phyloP scores from a whole-genome alignment of 2,329 filamentous ascomycete genomes.

The Aureobasidium melanogenum region DNA sequence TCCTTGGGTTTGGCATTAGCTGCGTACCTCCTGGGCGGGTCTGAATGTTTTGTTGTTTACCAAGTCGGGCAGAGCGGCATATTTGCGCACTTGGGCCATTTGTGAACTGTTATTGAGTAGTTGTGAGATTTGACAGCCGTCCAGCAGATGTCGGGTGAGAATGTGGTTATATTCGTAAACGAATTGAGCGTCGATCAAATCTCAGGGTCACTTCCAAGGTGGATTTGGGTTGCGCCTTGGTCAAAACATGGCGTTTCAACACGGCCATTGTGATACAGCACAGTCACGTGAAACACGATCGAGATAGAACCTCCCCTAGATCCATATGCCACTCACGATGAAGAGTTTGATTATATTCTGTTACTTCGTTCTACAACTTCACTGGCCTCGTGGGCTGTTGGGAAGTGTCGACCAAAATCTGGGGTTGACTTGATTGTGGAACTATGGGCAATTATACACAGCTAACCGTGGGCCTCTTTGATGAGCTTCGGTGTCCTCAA shows the following conservation, averaged over 20 bases:
- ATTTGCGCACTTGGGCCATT: constrained; percentile 16
- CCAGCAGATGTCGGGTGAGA: not conserved
- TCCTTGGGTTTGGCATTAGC: constrained; percentile 6
- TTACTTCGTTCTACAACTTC: not conserved
- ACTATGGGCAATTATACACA: not conserved
- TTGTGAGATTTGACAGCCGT: not conserved
- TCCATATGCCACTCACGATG: not conserved
- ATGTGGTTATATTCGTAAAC: not conserved
- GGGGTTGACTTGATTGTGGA: not conserved
- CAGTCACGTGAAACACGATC: too few relatives aligned
- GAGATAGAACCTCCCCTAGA: too few relatives aligned
- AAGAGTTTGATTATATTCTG: too few relatives aligned
- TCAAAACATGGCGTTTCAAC: not conserved
- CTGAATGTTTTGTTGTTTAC: not conserved
- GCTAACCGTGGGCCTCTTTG: not conserved
- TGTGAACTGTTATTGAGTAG: not conserved
- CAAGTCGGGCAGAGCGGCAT: constrained; percentile 15
- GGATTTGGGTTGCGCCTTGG: not conserved
- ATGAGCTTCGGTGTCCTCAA: not conserved
- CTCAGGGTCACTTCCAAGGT: not conserved
- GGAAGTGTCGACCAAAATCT: not conserved
- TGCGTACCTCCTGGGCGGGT: too few relatives aligned
- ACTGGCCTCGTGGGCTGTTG: not conserved
- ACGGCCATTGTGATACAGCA: not conserved
- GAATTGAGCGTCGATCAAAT: not conserved